Base-by-base conservation (phyloP, 306 rosid genomes). In the Prunus salicina region DNA sequence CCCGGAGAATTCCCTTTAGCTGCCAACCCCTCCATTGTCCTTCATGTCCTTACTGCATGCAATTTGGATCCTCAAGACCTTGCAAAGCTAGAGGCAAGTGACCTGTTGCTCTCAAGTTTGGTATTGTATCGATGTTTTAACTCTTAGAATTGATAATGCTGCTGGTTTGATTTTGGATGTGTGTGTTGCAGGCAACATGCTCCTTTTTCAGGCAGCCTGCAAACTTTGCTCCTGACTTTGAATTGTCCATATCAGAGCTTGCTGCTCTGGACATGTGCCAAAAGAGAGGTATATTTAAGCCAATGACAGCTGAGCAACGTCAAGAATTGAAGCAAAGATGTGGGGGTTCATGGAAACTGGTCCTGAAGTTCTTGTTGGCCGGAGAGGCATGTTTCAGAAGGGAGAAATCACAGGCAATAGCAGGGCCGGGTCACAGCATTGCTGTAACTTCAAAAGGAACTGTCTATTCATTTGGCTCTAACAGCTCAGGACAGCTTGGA, bases 1-100 rank as follows among this genome's bases (percentile, higher is more conserved):
- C 98, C 98, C 0, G 97, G 98, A 50, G 98, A 95, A 83, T 95
- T 95, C 86, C 98, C 98, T 76, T 87, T 95, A 80, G 96, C 97
- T 51, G 90, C 97, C 28, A 92, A 76, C 78, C 96, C 98, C 51
- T 84, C 96, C 79, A 89, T 95, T 82, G 96, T 95, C 62, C 98
- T 95, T 81, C 97, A 95, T 88, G 98, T 95, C 79, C 90, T 95
- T 24, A 89, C 97, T 0, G 74, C 96, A 0, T 90, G 93, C 82
- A 84, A 85, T 83, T 86, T 95, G 93, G 93, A 88, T 76, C 95
- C 98, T 75, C 93, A 90, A 72, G 98, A 95, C 88, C 94, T 95
- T 61, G 97, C 97, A 53, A 95, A 85, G 80, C 83, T 95, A 70
- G 98, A 95, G 97, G 98, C 93, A 89, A 91, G 98, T 82, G 25